Conservation (phyloP, 2,329 filamentous ascomycete genomes). For the Trichoderma oligosporum region DNA sequence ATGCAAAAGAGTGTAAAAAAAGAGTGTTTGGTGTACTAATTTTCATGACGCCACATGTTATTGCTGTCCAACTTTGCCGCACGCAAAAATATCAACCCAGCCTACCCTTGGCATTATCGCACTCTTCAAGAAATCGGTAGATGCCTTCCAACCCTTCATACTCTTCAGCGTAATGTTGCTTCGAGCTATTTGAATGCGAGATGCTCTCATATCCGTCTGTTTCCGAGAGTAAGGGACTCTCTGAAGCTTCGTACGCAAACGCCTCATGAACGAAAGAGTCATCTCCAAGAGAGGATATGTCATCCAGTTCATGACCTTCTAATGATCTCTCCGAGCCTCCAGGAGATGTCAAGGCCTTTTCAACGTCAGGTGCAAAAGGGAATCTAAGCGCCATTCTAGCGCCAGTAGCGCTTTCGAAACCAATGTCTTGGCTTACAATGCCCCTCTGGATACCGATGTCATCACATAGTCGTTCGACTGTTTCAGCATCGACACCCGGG, state of each 20-base stretch:
- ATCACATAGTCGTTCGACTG: constrained; percentile 77
- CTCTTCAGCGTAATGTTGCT: constrained; percentile 44
- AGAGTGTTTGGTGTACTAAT: constrained; percentile 16
- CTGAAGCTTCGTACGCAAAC: constrained; percentile 42
- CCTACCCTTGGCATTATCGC: constrained; percentile 43
- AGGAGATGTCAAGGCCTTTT: constrained; percentile 42
- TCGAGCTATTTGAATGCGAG: constrained; percentile 46
- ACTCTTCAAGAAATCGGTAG: constrained; percentile 57
- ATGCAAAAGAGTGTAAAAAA: neutral
- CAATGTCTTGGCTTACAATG: constrained; percentile 69
- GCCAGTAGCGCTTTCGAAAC: constrained; percentile 65
- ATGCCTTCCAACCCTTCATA: constrained; percentile 56
- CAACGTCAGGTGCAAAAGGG: constrained; percentile 68
- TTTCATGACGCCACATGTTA: constrained; percentile 5
- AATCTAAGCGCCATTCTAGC: constrained; percentile 75
- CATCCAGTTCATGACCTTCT: constrained; percentile 40
- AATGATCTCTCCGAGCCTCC: constrained; percentile 47
- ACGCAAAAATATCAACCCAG: constrained; percentile 26
- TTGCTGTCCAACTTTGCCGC: neutral
- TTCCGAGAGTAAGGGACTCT: constrained; percentile 48
- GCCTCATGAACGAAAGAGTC: constrained; percentile 38
- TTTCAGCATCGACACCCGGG: constrained; percentile 80
- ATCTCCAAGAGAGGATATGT: constrained; percentile 33
- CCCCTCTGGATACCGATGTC: constrained; percentile 84
- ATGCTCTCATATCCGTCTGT: constrained; percentile 48